Evolutionary conservation across 768 basidiomycete genomes (phyloP), one percentile per base, ranked within the genome.

Genomic region (Leucosporidium scottii): DNA sequence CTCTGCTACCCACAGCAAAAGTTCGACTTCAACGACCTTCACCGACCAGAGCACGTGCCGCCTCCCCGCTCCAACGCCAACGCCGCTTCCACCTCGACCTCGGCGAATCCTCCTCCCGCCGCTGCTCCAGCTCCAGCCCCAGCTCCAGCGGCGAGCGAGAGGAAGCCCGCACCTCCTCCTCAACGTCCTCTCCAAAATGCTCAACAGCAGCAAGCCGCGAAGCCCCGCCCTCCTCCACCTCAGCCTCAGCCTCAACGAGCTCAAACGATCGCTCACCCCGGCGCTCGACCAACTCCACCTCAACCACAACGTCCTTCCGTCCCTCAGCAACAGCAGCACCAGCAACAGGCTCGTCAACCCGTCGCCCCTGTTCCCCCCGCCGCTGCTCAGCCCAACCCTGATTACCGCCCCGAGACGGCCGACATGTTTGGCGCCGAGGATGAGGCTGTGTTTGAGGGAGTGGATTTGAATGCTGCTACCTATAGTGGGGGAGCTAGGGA

Each of bases 1-100:
- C 27, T 65, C 31, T 1, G 23, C 51, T 23, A 48, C 15, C 28
- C 2, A 28, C 70, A 76, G 74, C 61, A 72, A 23, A 75, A 73
- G 49, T 73, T 76, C 51, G 74, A 76, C 66, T 71, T 61, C 15
- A 39, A 61, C 44, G 31, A 53, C 1, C 56, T 76, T 9, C 72
- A 74, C 57, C 66, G 64, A 7, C 58, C 68, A 17, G 64, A 66
- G 2, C 31, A 50, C 49, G 20, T n/a, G 49, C 20, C 12, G 7
- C 36, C 23, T n/a, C 4, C 18, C 39, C n/a, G 23, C 12, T 36
- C 58, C 34, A 21, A 34, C 57, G 30, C 57, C 31, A 21, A 34
- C 57, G 30, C 57, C 31, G 57, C 31, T 39, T 39, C 57, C 31
- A 58, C 57, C 34, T 58, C 57, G 9, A 58, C 13, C 49, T 44